A percentile compares a stretch with the other conserved stretches of the same genome.
phyloP scores from a whole-genome alignment of 2,329 filamentous ascomycete genomes.

The Nothophoma quercina region DNA sequence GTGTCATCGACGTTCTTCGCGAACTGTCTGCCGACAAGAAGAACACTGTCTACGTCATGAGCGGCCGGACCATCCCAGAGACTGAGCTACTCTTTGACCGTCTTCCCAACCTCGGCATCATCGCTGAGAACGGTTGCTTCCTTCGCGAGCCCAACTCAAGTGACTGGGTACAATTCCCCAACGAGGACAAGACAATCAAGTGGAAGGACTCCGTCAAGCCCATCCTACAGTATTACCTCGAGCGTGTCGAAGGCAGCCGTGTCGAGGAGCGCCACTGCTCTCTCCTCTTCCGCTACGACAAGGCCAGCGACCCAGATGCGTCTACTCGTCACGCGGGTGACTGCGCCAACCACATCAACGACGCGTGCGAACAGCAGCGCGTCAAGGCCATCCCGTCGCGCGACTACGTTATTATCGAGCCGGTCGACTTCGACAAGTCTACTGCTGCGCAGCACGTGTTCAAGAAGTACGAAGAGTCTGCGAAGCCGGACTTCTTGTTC shows the following conservation, averaged over 20 bases:
- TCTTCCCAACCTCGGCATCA: slow-evolving; percentile 83
- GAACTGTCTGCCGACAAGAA: slow-evolving; percentile 80
- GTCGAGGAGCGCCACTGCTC: slow-evolving; percentile 93
- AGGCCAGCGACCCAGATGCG: slow-evolving; percentile 76
- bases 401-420: slow-evolving; percentile 82
- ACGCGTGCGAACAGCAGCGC: slow-evolving; percentile 82
- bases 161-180: slow-evolving; percentile 80
- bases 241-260: slow-evolving; percentile 85
- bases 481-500: slow-evolving; percentile 78
- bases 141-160: slow-evolving; percentile 72
- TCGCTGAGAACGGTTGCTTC: slow-evolving; percentile 95
- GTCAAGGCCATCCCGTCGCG: slow-evolving; percentile 85
- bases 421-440: slow-evolving; percentile 85
- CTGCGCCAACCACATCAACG: slow-evolving; percentile 94
- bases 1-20: slow-evolving; percentile 81
- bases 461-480: slow-evolving; percentile 49
- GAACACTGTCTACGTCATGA: slow-evolving; percentile 95
- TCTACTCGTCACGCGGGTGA: slow-evolving; percentile 84
- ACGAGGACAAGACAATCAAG: slow-evolving; percentile 70
- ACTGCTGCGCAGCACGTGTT: slow-evolving; percentile 81
- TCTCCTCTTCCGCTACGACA: slow-evolving; percentile 88
- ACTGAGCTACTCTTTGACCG: slow-evolving; percentile 85
- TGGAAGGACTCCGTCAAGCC: slow-evolving; percentile 87
- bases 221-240: slow-evolving; percentile 88
- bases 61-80: slow-evolving; percentile 83